Conservation (phyloP, 1,284 basidiomycete species). For the Malassezia sp. region DNA sequence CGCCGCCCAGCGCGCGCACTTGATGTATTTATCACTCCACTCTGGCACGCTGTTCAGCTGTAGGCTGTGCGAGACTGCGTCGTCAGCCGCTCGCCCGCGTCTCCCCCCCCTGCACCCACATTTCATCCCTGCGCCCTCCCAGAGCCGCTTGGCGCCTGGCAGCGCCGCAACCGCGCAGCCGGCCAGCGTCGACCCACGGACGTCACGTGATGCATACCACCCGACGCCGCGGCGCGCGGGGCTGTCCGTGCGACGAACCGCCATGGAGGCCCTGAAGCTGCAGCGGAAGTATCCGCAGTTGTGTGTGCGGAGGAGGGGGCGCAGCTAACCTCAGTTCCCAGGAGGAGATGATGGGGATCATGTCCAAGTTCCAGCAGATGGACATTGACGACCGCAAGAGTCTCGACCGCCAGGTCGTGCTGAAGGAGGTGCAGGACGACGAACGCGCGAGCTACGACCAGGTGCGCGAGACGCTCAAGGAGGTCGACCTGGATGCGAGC, state of each 20-base stretch:
- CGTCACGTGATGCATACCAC: no score
- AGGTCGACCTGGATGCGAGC: conserved; percentile 82
- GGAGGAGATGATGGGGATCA: conserved; percentile 46
- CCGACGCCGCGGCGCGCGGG: no score
- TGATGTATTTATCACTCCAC: conserved; percentile 85
- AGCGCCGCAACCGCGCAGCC: no score
- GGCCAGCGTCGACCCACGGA: no score
- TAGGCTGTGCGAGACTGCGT: conserved; percentile 55
- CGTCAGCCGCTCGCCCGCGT: background rate
- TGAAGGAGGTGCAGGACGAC: conserved; percentile 36
- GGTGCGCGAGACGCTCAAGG: conserved; percentile 66
- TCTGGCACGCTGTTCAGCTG: conserved; percentile 88
- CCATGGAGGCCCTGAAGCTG: conserved; percentile 70
- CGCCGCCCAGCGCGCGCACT: conserved; percentile 5
- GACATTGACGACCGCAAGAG: conserved; percentile 43
- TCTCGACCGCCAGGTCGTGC: conserved; percentile 36
- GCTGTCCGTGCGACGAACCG: conserved; percentile 13
- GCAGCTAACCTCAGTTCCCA: conserved; percentile 28
- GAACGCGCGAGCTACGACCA: conserved; percentile 40
- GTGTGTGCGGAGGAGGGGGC: conserved; percentile 58
- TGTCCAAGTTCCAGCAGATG: conserved; percentile 34
- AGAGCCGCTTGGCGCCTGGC: no score
- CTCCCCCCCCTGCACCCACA: no score
- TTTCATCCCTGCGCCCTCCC: conserved; percentile 14
- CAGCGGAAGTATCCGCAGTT: conserved; percentile 90